phyloP scores from a whole-genome alignment of 2,329 filamentous ascomycete species.

The Madurella fahalii region DNA sequence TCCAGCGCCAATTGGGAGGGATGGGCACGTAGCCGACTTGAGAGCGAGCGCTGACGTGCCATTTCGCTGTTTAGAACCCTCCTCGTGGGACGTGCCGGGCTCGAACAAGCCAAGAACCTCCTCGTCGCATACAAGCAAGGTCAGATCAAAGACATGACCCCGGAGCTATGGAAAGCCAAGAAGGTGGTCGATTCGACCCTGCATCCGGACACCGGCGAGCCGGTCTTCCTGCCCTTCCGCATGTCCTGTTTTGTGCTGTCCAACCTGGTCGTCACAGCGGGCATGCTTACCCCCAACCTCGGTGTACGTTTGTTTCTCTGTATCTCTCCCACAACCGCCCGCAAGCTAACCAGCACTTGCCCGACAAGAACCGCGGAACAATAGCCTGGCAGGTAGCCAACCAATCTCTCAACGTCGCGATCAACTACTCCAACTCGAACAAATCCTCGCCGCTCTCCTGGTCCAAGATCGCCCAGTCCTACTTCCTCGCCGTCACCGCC shows the following conservation, averaged over 20 bases:
- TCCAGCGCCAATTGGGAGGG: background rate
- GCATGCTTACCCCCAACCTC: conserved; percentile 92
- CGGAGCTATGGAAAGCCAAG: conserved; percentile 91
- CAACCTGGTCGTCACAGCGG: conserved; percentile 89
- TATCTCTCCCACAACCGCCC: background rate
- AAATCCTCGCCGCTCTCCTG: conserved; percentile 87
- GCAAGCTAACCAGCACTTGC: background rate
- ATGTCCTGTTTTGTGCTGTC: conserved; percentile 96
- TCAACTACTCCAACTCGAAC: conserved; percentile 97
- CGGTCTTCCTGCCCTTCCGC: conserved; percentile 90
- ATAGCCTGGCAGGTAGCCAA: conserved; percentile 94
- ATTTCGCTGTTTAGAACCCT: conserved; percentile 63
- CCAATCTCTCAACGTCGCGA: conserved; percentile 95
- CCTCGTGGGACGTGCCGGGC: conserved; percentile 69
- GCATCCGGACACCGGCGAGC: conserved; percentile 90
- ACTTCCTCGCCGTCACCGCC: conserved; percentile 84
- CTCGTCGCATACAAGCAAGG: conserved; percentile 85
- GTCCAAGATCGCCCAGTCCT: conserved; percentile 79
- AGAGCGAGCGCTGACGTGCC: conserved; percentile 5
- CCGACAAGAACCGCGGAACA: conserved; percentile 68
- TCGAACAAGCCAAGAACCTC: conserved; percentile 81
- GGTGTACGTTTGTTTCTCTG: conserved; percentile 46
- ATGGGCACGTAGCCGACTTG: background rate
- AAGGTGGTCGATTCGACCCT: conserved; percentile 95
- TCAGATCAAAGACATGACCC: conserved; percentile 73